These are phyloP conservation scores for Carex pumila DNA, from an alignment of 176 grass and related monocot species.

Conservation along the genomic window DNA sequence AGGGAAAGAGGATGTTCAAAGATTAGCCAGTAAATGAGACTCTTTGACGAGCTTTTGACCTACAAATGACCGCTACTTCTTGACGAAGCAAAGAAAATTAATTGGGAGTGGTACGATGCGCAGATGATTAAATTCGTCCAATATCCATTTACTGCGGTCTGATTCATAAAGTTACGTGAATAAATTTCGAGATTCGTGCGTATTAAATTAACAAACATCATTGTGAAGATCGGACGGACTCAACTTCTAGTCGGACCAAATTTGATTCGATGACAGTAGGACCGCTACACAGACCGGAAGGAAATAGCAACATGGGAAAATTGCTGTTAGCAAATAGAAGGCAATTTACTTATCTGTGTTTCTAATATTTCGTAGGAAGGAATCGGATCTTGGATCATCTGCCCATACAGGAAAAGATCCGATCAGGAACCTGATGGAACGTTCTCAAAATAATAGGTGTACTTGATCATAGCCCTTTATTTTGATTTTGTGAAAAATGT, in stretches of 20 bases:
- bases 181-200: no score
- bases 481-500: background rate
- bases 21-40: conserved; percentile 3
- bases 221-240: no score
- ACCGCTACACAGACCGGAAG: background rate
- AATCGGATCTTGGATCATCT: no score
- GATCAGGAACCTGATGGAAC: background rate
- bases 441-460: background rate
- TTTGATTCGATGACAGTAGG: no score
- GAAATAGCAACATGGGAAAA: background rate
- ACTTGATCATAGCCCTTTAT: background rate
- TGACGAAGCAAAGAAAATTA: background rate
- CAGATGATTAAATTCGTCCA: no score
- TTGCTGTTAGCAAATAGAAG: background rate
- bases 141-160: no score
- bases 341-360: background rate
- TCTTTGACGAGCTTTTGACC: conserved; percentile 20
- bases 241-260: no score
- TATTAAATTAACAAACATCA: no score
- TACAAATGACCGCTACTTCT: conserved; percentile 13
- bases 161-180: no score
- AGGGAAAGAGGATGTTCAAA: background rate
- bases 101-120: no score
- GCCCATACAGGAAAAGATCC: no score
- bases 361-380: no score